Evolutionary conservation across 2,329 filamentous ascomycete species (phyloP).

Genomic region (Chaetomium globosum): DNA sequence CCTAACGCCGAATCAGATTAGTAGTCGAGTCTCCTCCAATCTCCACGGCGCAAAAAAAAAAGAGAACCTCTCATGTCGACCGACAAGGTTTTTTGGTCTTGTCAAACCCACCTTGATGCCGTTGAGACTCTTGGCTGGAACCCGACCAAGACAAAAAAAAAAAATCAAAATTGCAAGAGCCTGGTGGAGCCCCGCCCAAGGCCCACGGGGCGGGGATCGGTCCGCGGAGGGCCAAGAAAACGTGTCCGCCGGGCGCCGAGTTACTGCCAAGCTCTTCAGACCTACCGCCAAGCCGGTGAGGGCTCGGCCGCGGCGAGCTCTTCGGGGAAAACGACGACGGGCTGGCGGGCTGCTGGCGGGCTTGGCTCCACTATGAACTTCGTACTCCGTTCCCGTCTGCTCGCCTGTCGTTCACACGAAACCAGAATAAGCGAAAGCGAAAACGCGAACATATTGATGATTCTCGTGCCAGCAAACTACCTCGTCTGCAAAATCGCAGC

Average conservation of each 20-base stretch:
- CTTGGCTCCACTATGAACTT: background rate
- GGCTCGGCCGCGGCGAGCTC: background rate
- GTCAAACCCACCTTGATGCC: background rate
- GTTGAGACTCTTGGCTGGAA: background rate
- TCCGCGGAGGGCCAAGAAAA: constrained; percentile 17
- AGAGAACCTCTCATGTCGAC: background rate
- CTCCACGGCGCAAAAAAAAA: background rate
- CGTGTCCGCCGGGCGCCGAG: constrained; percentile 16
- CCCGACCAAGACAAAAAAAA: background rate
- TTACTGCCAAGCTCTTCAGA: constrained; percentile 10
- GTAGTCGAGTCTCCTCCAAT: background rate
- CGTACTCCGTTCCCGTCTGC: background rate
- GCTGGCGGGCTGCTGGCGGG: background rate
- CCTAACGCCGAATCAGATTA: constrained; percentile 9
- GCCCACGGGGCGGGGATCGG: background rate
- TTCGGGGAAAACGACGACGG: background rate
- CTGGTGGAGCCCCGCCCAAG: constrained; percentile 1
- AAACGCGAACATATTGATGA: background rate
- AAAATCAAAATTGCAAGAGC: too few species aligned
- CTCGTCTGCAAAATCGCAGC: background rate
- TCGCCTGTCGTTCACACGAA: background rate
- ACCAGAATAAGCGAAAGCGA: constrained; percentile 1
- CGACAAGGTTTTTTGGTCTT: background rate
- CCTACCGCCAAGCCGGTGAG: background rate
- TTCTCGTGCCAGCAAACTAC: background rate